Evolutionary conservation across 345 rosid species (phyloP), one percentile per base, ranked within the genome.

Genomic region (Brassica nigra): DNA sequence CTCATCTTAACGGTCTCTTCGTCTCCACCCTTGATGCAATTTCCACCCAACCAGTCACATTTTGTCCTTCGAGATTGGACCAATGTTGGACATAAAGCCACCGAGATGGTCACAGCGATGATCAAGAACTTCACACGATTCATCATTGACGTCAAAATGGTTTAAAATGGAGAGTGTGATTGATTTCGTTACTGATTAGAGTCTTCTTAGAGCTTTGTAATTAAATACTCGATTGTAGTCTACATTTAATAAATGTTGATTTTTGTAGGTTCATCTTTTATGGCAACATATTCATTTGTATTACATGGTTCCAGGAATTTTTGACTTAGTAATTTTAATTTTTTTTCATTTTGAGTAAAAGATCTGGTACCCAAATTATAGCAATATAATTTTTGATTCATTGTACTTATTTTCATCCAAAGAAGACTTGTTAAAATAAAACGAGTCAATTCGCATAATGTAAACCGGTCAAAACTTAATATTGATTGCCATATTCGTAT

Each of bases 11-110:
- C 20, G 29, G 20, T 69, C 62, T 16, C 23, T 61, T 68, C 37
- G 18, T 76, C 61, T 68, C 14, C 42, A 75, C 29, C 42, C 7
- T 64, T 3, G 5, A 62, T 62, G 66, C 66, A 62, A 30, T 76
- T 61, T 1, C 61, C 39, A 62, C 11, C 66, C 20, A 62, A 30
- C 37, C 37, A 8, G 20, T 30, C 42, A n/a, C 42, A 63, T 69
- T 44, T 42, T 1, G 33, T 20, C 16, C 31, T 42, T 44, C 70
- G 69, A 14, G 75, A 44, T 62, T 7, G 63, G 55, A 61, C 70
- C 68, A 70, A 31, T 4, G 2, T 23, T 30, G 75, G 37, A 11
- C 34, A 30, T 20, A 62, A 61, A 33, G 18, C 62, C 28, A 12
- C 28, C 0, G 52, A 47, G 64, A 62, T 47, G 29, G 70, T 44